These are phyloP conservation scores for Heteromeles arbutifolia DNA, from an alignment of 306 rosid species.

Conservation along the genomic window DNA sequence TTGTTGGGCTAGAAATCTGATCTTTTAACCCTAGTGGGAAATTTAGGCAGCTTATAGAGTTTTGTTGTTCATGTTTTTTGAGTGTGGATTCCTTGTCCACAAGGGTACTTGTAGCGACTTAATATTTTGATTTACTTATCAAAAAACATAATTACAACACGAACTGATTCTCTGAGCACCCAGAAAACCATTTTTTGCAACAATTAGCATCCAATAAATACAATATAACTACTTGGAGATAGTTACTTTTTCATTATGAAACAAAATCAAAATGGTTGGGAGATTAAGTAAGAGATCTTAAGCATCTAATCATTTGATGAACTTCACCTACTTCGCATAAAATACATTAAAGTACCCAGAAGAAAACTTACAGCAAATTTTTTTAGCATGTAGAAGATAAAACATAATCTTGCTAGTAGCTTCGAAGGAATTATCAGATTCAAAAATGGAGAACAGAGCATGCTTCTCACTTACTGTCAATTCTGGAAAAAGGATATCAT, in stretches of 20 bases:
- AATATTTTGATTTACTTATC: not conserved
- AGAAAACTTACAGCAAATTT: not conserved
- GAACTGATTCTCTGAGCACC: not conserved
- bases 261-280: not conserved
- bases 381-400: not conserved
- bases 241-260: not conserved
- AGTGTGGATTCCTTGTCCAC: not conserved
- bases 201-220: not conserved
- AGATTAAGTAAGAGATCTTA: not conserved
- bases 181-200: not conserved
- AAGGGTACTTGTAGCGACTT: no score
- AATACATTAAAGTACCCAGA: not conserved
- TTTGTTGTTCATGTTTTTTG: not conserved
- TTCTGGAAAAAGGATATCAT: constrained; percentile 89
- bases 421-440: not conserved
- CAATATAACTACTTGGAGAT: not conserved
- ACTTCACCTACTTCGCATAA: not conserved
- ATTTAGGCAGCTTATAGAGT: not conserved
- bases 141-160: not conserved
- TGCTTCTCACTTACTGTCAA: constrained; percentile 62
- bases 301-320: not conserved
- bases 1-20: not conserved
- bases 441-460: constrained; percentile 12
- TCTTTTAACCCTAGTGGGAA: not conserved
- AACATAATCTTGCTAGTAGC: not conserved